Base-by-base conservation (phyloP, 371 early-diverging fungal species). In the Globomyces sp. region DNA sequence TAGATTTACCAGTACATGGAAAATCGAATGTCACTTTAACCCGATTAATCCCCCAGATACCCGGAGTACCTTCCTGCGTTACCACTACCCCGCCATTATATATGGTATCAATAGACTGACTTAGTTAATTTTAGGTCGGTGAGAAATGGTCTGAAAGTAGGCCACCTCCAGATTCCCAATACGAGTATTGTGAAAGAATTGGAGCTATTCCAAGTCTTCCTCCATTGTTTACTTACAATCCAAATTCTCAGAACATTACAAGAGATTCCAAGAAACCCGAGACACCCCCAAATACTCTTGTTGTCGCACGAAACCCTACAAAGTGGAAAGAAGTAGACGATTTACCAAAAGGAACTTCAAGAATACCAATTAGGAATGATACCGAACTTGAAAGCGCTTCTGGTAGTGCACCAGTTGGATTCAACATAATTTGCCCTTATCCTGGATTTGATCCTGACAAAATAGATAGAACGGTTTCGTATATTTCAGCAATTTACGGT, bases 61-160 rank as follows among this genome's bases (percentile, higher is more conserved):
- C 83, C 3, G 83, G 83, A 2, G 80, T 83, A 0, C 83, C 83
- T 0, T 48, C 39, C 1, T 76, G 60, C 1, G 76, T 71, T 9
- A 83, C 80, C 4, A 80, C 83, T 0, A 71, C 74, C 37, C 80
- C 83, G 2, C 80, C 80, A 1, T 70, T 80, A 0, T 83, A 80
- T 66, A 77, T 80, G 77, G 76, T 73, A 65, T 9, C 10, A 52
- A 9, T 24, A 24, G 24, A 24, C 24, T 24, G 24, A 24, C 24
- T 24, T 24, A 24, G 24, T 24, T 24, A 24, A 24, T 24, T 24
- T 24, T 24, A 24, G 24, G 24, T 47, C 11, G 58, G 50, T 39
- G 63, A 63, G 1, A 37, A 47, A n/a, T 79, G 78, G 76, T 69
- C 72, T n/a, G 77, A 76, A 49, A 71, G 71, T 45, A 69, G 75